Base-by-base conservation (phyloP, 169 alveolate genomes). In the Sarcocystis neurona region DNA sequence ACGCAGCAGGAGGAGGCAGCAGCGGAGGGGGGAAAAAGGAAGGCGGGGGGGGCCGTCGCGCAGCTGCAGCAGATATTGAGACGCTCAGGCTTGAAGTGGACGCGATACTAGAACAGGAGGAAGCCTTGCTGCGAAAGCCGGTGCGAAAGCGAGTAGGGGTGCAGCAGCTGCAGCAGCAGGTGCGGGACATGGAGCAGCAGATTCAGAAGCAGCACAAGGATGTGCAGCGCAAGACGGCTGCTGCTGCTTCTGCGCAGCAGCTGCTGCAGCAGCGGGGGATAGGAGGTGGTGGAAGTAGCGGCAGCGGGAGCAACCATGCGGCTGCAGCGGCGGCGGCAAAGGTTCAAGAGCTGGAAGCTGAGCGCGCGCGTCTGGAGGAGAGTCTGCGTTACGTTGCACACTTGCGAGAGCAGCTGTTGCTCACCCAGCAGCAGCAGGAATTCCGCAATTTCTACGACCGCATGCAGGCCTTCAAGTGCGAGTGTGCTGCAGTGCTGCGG, bases 391-490 rank as follows among this genome's bases (percentile, higher is more conserved):
- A 87, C 50, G 50, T 87, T 4, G 50, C 77, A 0, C 91, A 87
- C 63, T 63, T 87, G 39, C 82, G 79, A 60, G 91, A 87, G 84
- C 91, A 87, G 88, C 63, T 87, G 58, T 68, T 78, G 30, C 84
- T 87, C 39, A 87, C 91, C 66, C 91, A 87, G 91, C 91, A 87
- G 88, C 91, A 87, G 56, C 58, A 72, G 66, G 88, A 87, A 66
- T 30, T 87, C 56, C 91, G 91, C n/a, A 50, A 41, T 20, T 87
- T 87, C 80, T 88, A 77, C 74, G 88, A 87, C 63, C 88, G 82
- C 44, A 72, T 48, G 4, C 41, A 74, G 4, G 88, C 82, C 18
- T 74, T 87, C 23, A 87, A 78, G 84, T 18, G 56, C 82, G 82
- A 72, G 56, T n/a, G 82, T 39, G 82, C 34, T 48, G 56, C 48